Percentiles rank a stretch among this genome's conserved stretches.
phyloP scores from a whole-genome alignment of 75 land plant species.

The Isoetes taiwanensis region DNA sequence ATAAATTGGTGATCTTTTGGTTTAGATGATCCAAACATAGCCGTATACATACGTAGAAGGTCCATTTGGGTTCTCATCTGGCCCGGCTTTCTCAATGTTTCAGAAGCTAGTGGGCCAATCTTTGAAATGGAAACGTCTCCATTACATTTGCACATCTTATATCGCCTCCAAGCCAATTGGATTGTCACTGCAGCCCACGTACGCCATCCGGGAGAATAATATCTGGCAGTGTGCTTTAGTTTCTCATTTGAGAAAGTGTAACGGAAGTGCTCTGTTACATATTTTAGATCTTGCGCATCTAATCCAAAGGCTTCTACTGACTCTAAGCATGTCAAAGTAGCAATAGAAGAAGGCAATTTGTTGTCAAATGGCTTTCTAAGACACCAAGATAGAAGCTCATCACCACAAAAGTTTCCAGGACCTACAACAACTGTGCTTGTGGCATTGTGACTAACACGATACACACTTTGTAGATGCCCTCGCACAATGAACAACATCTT shows the following conservation, averaged over 20 bases:
- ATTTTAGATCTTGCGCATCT: slow-evolving; percentile 47
- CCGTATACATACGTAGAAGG: slow-evolving; percentile 48
- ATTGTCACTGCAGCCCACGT: slow-evolving; percentile 94
- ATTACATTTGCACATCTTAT: slow-evolving; percentile 24
- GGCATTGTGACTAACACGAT: slow-evolving; percentile 45
- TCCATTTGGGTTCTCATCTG: slow-evolving; percentile 37
- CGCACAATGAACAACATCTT: slow-evolving; percentile 62
- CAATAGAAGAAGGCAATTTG: slow-evolving; percentile 67
- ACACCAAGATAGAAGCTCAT: slow-evolving; percentile 87
- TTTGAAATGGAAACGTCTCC: slow-evolving; percentile 23
- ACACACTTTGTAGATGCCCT: slow-evolving; percentile 61
- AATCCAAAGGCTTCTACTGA: slow-evolving; percentile 66
- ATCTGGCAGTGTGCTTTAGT: slow-evolving; percentile 54
- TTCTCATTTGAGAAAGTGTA: slow-evolving; percentile 69
- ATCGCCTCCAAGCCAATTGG: slow-evolving; percentile 73
- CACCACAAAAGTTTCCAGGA: slow-evolving; percentile 77
- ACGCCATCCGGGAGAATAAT: slow-evolving; percentile 77
- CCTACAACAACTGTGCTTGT: slow-evolving; percentile 50
- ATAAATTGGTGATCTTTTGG: slow-evolving; percentile 83
- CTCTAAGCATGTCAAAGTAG: slow-evolving; percentile 57
- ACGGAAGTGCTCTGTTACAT: slow-evolving; percentile 76
- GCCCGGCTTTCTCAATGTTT: too few relatives aligned
- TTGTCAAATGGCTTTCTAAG: slow-evolving; percentile 52
- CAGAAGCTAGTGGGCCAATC: slow-evolving; percentile 44
- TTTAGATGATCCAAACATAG: slow-evolving; percentile 59